Base-by-base conservation (phyloP, 2,329 filamentous ascomycete genomes). In the Bipolaris bicolor region DNA sequence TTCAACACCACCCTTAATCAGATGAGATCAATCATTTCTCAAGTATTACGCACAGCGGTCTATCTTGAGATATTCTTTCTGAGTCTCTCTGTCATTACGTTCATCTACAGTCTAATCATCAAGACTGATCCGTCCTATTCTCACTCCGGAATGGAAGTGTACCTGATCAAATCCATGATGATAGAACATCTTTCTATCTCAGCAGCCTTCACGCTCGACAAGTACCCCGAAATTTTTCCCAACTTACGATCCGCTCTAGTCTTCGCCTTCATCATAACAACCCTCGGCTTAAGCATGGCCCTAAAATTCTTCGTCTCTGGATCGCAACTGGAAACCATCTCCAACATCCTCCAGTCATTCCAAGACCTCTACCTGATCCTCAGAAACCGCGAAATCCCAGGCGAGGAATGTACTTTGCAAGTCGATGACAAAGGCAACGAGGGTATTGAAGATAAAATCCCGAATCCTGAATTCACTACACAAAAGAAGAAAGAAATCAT, bases 311-410 rank as follows among this genome's bases (percentile, higher is more conserved):
- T 59, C 24, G 1, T 48, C 10, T 22, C 41, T 2, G 18, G 29
- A 10, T 44, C 41, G 7, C 15, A 24, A 18, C 24, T 36, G 16
- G 34, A 44, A 7, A 37, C 57, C 3, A 7, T 52, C 11, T 29
- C n/a, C 3, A 46, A 39, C 15, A 10, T 36, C n/a, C 16, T 9
- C n/a, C 13, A 11, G 3, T 15, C 34, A 16, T 31, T 49, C 22
- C 48, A 48, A 13, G 46, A 58, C 3, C 46, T 60, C 26, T 58
- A 46, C 13, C n/a, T 48, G 7, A 34, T 49, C 20, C 24, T 34
- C 5, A 39, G 13, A 39, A 44, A 22, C 7, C 26, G n/a, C 5
- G 37, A 40, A 1, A 13, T 56, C 13, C 43, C 48, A 16, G 24
- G 13, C 13, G 40, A 33, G 9, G 37, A 34, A 22, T 5, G 34